Conservation (phyloP, 164 flowering plant species). For the Kingdonia uniflora region DNA sequence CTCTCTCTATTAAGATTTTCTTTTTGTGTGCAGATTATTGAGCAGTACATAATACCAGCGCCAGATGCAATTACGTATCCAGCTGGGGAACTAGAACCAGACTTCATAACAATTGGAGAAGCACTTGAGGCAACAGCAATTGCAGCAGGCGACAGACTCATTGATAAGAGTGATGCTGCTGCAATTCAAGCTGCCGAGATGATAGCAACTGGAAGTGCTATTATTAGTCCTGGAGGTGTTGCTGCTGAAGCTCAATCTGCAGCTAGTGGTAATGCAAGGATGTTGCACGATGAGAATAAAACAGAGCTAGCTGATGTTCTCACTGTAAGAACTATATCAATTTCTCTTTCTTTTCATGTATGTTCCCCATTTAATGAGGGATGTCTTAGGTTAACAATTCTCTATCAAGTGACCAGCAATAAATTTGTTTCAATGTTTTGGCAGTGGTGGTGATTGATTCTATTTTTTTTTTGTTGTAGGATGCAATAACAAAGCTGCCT, state of each 20-base stretch:
- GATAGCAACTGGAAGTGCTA: conserved; percentile 35
- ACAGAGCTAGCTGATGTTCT: conserved; percentile 35
- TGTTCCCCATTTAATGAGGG: no score
- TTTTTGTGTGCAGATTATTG: conserved; percentile 29
- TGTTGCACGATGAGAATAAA: conserved; percentile 24
- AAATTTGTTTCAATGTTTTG: no score
- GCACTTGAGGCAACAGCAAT: conserved; percentile 43
- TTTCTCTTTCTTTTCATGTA: no score
- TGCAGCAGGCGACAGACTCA: conserved; percentile 36
- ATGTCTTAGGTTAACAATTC: no score
- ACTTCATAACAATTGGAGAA: conserved; percentile 45
- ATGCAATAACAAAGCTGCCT: conserved; percentile 32
- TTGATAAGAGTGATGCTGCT: conserved; percentile 45
- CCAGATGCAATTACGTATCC: conserved; percentile 11
- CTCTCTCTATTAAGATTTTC: no score
- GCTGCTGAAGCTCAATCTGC: conserved; percentile 38
- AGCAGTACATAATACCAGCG: conserved; percentile 21
- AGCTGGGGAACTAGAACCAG: conserved; percentile 1
- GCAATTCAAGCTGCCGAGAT: conserved; percentile 56
- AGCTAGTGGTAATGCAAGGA: conserved; percentile 23
- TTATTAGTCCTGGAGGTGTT: conserved; percentile 32
- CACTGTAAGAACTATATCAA: conserved; percentile 12
- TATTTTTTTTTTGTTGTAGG: conserved; percentile 14
- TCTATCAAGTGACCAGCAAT: no score
- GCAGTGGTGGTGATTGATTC: background rate